These are phyloP conservation scores for Tetrahymena malaccensis DNA, from an alignment of 73 alveolate genomes.

Conservation along the genomic window DNA sequence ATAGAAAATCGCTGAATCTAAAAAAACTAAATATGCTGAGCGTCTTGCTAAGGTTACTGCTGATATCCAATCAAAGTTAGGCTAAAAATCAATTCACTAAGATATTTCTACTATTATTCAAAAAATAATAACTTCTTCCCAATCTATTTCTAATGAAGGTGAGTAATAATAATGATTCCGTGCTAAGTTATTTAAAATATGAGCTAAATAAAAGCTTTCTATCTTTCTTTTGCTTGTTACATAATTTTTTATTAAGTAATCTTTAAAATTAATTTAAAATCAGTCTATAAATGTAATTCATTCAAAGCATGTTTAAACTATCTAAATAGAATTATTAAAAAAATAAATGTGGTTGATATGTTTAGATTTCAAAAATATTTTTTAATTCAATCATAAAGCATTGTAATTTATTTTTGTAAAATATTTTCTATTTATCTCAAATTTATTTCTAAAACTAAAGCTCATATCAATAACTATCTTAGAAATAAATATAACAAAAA, in stretches of 20 bases:
- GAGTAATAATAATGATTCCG: not conserved
- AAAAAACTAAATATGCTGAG: not conserved
- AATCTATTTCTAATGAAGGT: not conserved
- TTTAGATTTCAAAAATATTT: too few relatives aligned
- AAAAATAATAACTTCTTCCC: not conserved
- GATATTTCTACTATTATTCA: not conserved
- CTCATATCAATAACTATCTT: too few relatives aligned
- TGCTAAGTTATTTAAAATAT: not conserved
- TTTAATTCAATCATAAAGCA: not conserved
- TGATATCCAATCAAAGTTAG: not conserved
- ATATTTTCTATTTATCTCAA: too few relatives aligned
- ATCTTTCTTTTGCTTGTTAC: not conserved
- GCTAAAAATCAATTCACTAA: not conserved
- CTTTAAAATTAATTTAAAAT: not conserved
- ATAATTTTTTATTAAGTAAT: not conserved
- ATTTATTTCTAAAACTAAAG: too few relatives aligned
- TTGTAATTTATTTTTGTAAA: too few relatives aligned
- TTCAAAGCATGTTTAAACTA: too few relatives aligned
- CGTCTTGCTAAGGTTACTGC: not conserved
- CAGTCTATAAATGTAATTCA: not conserved
- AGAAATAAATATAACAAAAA: too few relatives aligned
- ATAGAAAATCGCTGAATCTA: not conserved
- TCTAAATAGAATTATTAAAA: too few relatives aligned
- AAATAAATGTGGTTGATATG: too few relatives aligned
- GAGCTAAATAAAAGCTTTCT: too few relatives aligned